Base-by-base conservation (phyloP, 2,329 filamentous ascomycete genomes). In the Beauveria sp. region DNA sequence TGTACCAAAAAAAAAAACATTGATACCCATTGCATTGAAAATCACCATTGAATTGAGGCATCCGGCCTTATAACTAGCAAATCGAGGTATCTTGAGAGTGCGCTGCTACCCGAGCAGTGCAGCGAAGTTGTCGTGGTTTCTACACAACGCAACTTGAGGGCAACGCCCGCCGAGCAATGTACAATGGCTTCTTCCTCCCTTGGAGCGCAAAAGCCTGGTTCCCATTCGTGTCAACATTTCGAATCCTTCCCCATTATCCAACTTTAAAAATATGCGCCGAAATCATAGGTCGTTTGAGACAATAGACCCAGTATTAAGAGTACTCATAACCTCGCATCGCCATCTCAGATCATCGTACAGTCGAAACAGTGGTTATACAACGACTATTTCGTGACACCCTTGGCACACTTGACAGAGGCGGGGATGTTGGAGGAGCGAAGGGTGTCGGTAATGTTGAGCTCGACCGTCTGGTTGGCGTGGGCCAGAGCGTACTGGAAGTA, bases 401-500 rank as follows among this genome's bases (percentile, higher is more conserved):
- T 28, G 28, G 5, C 7, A 51, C 61, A 59, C 30, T 9, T 50
- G 30, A 55, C 50, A 5, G 38, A 20, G 18, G 42, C 54, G 43
- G 49, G 54, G n/a, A 58, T n/a, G 28, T 53, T 12, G 47, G 54
- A 58, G 49, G 38, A 24, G 24, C 28, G n/a, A n/a, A 84, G 68
- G 10, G 80, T 78, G 16, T 70, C 65, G 43, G 74, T 76, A 51
- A 85, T 76, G 65, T 85, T 73, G 64, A 88, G 77, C 28, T 78
- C 68, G 54, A 86, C 71, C 47, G 77, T 79, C 69, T 82, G 76
- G 63, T 81, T 81, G 63, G 74, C 77, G 50, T 76, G 73, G 63
- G 73, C 75, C 28, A 88, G 78, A 24, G 84, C 82, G 20, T 80
- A 74, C 62, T 79, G 75, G 63, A 83, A 86, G 72, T 87, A 88